Evolutionary conservation across 2,329 filamentous ascomycete species (phyloP).

Genomic region (Aureobasidium melanogenum): DNA sequence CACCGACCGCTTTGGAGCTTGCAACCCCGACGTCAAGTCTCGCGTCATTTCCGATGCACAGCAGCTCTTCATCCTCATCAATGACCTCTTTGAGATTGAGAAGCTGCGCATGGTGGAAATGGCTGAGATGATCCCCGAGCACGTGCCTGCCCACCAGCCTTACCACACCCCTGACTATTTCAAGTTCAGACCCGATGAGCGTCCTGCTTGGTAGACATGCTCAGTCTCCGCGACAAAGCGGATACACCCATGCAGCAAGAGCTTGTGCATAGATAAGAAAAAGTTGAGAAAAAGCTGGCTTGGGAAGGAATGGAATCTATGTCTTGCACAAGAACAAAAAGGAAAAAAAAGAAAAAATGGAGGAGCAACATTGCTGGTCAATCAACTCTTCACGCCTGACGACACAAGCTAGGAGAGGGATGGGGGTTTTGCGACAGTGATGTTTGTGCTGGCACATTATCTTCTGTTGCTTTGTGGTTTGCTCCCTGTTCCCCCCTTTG

Average conservation of each 20-base stretch:
- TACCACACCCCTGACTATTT: constrained; percentile 1
- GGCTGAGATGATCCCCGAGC: neutral
- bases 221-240: neutral
- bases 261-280: neutral
- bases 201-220: neutral
- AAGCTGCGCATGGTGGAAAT: constrained; percentile 1
- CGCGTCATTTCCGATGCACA: neutral
- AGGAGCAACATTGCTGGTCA: neutral
- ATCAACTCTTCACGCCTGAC: neutral
- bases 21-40: neutral
- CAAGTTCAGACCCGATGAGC: constrained; percentile 5
- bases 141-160: neutral
- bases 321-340: neutral
- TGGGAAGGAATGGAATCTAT: neutral
- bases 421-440: neutral
- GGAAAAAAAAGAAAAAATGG: neutral
- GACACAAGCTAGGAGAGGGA: neutral
- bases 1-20: constrained; percentile 9
- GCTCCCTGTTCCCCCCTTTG: neutral
- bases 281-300: neutral
- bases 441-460: neutral
- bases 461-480: neutral
- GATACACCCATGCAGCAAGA: neutral
- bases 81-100: neutral
- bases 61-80: constrained; percentile 9